Evolutionary conservation across 441 rosid species (phyloP).

Genomic region (Brassica balearica): DNA sequence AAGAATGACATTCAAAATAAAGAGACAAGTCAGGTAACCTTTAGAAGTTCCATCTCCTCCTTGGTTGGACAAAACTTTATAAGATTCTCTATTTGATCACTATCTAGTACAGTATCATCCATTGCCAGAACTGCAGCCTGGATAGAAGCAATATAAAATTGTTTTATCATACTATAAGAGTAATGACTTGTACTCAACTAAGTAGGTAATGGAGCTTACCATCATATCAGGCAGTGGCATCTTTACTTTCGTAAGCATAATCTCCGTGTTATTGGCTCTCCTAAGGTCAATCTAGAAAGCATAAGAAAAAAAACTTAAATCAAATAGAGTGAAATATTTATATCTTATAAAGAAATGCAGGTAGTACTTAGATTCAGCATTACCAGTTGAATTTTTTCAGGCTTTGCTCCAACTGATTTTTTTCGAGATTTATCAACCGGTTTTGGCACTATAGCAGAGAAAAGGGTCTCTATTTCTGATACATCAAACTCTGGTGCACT

Average conservation of each 20-base stretch:
- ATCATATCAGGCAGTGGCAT: not conserved
- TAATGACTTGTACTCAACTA: conserved; percentile 18
- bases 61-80: conserved; percentile 97
- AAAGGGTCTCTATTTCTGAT: not conserved
- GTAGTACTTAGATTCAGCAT: not conserved
- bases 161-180: conserved; percentile 10
- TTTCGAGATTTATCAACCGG: not conserved
- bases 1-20: conserved; percentile 7
- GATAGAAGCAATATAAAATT: conserved; percentile 31
- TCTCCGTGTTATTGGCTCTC: not conserved
- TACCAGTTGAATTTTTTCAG: too few species aligned
- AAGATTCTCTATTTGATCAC: conserved; percentile 98
- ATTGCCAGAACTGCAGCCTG: conserved; percentile 96
- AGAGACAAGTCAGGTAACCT: conserved; percentile 63
- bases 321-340: not conserved
- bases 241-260: not conserved
- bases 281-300: not conserved
- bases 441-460: conserved; percentile 2
- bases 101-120: conserved; percentile 91
- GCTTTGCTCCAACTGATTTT: too few species aligned
- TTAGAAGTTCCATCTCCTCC: conserved; percentile 98
- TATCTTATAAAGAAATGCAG: not conserved
- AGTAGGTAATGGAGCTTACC: not conserved
- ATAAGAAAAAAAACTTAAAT: not conserved
- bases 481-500: not conserved